Conservation (phyloP, 2,329 filamentous ascomycete genomes). For the Alternaria gansuensis region DNA sequence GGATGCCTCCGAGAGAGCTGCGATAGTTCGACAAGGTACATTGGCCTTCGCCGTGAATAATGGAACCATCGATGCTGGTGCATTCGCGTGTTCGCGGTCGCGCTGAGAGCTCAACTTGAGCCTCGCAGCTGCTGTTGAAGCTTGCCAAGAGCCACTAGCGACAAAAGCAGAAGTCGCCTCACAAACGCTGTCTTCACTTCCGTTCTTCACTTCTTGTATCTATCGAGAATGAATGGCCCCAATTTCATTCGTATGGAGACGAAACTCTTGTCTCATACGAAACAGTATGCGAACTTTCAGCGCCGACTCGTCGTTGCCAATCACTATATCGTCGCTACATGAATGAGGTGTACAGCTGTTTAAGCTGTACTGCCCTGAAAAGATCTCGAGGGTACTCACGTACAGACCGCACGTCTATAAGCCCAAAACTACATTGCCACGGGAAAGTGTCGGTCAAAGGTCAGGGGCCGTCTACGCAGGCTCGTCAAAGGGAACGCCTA, state of each 20-base stretch:
- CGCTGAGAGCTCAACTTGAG: conserved; percentile 18
- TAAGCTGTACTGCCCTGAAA: neutral
- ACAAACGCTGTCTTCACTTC: neutral
- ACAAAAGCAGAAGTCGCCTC: conserved; percentile 14
- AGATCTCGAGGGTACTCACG: conserved; percentile 4
- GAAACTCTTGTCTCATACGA: neutral
- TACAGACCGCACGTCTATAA: neutral
- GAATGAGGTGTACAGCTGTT: neutral
- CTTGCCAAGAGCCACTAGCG: conserved; percentile 25
- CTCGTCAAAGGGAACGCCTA: conserved; percentile 8
- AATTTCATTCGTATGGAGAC: neutral
- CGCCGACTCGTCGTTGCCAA: neutral
- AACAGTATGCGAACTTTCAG: neutral
- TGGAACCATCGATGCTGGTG: conserved; percentile 19
- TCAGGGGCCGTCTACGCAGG: conserved; percentile 2
- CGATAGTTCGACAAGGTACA: conserved; percentile 22
- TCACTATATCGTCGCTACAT: neutral
- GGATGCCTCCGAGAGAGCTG: conserved; percentile 20
- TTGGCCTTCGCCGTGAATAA: conserved; percentile 31
- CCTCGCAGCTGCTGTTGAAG: conserved; percentile 13
- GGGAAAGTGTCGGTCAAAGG: neutral
- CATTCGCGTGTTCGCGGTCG: conserved; percentile 20
- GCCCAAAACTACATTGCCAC: conserved; percentile 7
- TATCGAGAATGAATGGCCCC: neutral
- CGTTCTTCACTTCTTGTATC: neutral